A percentile compares a stretch with the other conserved stretches of the same genome.
Conservation (phyloP, 306 rosid species). For the Castanospermum australe region DNA sequence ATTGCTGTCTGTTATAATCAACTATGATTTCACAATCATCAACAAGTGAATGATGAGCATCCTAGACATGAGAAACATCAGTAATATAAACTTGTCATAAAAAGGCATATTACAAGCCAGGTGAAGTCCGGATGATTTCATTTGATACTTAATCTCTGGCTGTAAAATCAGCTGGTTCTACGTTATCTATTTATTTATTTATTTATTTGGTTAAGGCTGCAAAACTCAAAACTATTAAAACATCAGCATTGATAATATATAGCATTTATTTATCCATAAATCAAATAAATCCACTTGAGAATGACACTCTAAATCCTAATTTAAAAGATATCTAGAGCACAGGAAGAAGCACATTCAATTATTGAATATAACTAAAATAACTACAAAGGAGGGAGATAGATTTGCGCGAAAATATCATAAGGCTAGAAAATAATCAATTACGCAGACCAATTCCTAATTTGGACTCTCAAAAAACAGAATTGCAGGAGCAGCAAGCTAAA, state of each 20-base stretch:
- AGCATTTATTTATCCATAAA: background rate
- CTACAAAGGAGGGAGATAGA: too few relatives aligned
- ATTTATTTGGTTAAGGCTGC: background rate
- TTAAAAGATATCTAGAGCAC: background rate
- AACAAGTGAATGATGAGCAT: slow-evolving; percentile 77
- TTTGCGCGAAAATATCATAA: background rate
- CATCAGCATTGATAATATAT: background rate
- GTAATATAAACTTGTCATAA: background rate
- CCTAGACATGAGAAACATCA: slow-evolving; percentile 50
- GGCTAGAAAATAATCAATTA: background rate
- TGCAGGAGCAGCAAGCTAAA: background rate
- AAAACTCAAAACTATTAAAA: background rate
- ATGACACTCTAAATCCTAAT: background rate
- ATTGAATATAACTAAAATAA: background rate
- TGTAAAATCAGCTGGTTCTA: background rate
- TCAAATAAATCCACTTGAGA: background rate
- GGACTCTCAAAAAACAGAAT: background rate
- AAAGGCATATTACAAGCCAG: background rate
- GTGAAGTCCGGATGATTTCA: slow-evolving; percentile 6
- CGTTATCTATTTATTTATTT: background rate
- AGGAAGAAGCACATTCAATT: background rate
- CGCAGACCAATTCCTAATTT: background rate
- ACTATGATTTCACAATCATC: slow-evolving; percentile 82
- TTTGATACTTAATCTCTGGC: background rate
- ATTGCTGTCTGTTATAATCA: slow-evolving; percentile 80